Evolutionary conservation across 2,329 filamentous ascomycete genomes (phyloP), one percentile per base, ranked within the genome.

Genomic region (Onygenales sp.): DNA sequence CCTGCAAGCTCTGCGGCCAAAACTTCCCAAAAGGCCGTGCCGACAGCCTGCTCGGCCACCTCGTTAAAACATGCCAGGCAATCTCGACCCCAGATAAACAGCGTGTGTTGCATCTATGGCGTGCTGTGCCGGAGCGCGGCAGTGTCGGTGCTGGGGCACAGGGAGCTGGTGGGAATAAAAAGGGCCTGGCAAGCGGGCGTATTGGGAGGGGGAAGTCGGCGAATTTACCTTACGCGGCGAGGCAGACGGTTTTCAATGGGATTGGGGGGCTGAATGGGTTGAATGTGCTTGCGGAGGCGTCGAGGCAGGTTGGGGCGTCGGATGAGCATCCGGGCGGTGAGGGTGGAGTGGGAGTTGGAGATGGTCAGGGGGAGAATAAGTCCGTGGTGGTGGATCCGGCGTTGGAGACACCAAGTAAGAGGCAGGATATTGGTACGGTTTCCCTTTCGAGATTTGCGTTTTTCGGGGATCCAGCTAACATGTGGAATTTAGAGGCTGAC

Each of bases 1-100:
- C 87, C 10, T 95, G 90, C 80, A 92, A 87, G 69, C 79, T 84
- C 60, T 95, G 89, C 68, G 89, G 89, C 60, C 87, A 93, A 71
- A 86, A 87, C 69, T 95, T 95, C 58, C 87, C 89, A 58, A 95
- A 95, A 67, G 91, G 91, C 57, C 83, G 91, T 57, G 86, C 89
- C 64, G 91, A 96, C 65, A 88, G 83, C 62, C 73, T 96, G 56
- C 86, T 83, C 43, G 84, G 79, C 57, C 91, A 96, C 66, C 78
- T 95, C 53, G 85, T 88, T 51, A 93, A 91, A 69, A 89, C 87
- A 75, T 96, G 91, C 67, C 87, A 87, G 42, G 86, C 85, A 52
- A 84, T 94, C 51, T 82, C 84, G 58, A 76, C 86, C 57, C 78
- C 81, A 54, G 88, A 93, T 65, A 83, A 87, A 52, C 83, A 89